phyloP scores from a whole-genome alignment of 169 alveolate genomes.

The Neospora caninum region DNA sequence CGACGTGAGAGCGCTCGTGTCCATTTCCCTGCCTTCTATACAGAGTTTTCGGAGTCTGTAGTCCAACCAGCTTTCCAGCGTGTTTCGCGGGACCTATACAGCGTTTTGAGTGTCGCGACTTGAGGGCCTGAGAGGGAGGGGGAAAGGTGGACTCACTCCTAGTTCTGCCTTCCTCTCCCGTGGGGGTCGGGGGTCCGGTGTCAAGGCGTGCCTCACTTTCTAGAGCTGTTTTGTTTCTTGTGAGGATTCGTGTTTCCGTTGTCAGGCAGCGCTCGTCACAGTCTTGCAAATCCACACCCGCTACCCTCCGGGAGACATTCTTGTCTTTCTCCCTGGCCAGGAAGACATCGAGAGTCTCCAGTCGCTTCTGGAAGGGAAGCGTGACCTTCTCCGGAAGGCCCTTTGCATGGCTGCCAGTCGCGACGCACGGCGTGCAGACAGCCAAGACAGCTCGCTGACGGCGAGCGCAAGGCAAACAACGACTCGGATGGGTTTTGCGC shows the following conservation, averaged over 20 bases:
- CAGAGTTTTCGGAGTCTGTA: too few relatives aligned
- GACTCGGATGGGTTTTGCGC: background rate
- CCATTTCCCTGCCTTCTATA: too few relatives aligned
- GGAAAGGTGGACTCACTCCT: too few relatives aligned
- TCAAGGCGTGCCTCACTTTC: too few relatives aligned
- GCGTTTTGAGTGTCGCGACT: too few relatives aligned
- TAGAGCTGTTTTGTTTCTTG: background rate
- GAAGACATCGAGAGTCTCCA: conserved; percentile 99
- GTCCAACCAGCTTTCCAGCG: too few relatives aligned
- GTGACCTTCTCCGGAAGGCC: conserved; percentile 96
- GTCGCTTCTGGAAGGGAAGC: conserved; percentile 55
- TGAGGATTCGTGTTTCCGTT: background rate
- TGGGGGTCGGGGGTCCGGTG: too few relatives aligned
- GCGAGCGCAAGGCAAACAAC: background rate
- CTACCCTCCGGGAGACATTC: conserved; percentile 97
- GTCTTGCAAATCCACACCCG: conserved; percentile 96
- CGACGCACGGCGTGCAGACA: background rate
- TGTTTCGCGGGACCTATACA: too few relatives aligned
- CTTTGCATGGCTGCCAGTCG: conserved; percentile 92
- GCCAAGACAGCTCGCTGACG: background rate
- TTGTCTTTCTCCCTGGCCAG: conserved; percentile 98
- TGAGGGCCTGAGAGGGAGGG: too few relatives aligned
- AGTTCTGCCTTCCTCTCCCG: too few relatives aligned
- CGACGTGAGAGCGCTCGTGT: conserved; percentile 73
- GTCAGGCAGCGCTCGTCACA: conserved; percentile 93